Percentiles rank a stretch among this genome's conserved stretches.
Evolutionary conservation across 1,284 basidiomycete species (phyloP).

Genomic region (Grifola frondosa): DNA sequence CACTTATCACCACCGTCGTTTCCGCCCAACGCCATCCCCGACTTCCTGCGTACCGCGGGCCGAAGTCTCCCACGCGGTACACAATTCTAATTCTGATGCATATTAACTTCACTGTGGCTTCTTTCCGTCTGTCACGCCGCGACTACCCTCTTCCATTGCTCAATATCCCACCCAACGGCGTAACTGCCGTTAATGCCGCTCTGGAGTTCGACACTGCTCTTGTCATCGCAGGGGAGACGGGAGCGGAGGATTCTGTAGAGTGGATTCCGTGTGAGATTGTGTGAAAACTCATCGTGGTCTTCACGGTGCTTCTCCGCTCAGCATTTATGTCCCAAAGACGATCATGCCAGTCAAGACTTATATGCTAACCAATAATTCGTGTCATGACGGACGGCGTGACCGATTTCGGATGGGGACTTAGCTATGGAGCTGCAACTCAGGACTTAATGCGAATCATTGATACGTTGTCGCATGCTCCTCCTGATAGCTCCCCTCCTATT

Average conservation of each 20-base stretch:
- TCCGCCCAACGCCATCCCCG: slow-evolving; percentile 51
- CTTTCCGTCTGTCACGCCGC: slow-evolving; percentile 67
- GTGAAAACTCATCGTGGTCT: slow-evolving; percentile 54
- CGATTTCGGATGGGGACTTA: slow-evolving; percentile 88
- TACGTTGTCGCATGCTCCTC: slow-evolving; percentile 75
- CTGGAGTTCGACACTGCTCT: slow-evolving; percentile 79
- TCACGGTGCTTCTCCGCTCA: slow-evolving; percentile 55
- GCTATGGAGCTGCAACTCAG: slow-evolving; percentile 84
- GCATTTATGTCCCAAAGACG: slow-evolving; percentile 81
- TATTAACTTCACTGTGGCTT: slow-evolving; percentile 68
- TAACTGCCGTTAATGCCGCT: slow-evolving; percentile 43
- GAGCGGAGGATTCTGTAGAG: slow-evolving; percentile 66
- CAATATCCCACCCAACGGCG: slow-evolving; percentile 50
- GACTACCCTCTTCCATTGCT: slow-evolving; percentile 80
- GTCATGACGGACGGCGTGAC: slow-evolving; percentile 69
- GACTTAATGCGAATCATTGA: slow-evolving; percentile 88
- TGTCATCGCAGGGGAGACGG: slow-evolving; percentile 90
- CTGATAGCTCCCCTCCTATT: slow-evolving; percentile 83
- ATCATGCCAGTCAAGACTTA: slow-evolving; percentile 96
- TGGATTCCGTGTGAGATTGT: slow-evolving; percentile 70
- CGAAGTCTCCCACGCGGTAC: slow-evolving; percentile 72
- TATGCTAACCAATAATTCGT: slow-evolving; percentile 71
- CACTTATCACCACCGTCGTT: slow-evolving; percentile 67
- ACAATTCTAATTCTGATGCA: slow-evolving; percentile 82
- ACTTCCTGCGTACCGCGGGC: slow-evolving; percentile 75